Conservation (phyloP, 805 yeast species). For the Candida pseudofarinosa region DNA sequence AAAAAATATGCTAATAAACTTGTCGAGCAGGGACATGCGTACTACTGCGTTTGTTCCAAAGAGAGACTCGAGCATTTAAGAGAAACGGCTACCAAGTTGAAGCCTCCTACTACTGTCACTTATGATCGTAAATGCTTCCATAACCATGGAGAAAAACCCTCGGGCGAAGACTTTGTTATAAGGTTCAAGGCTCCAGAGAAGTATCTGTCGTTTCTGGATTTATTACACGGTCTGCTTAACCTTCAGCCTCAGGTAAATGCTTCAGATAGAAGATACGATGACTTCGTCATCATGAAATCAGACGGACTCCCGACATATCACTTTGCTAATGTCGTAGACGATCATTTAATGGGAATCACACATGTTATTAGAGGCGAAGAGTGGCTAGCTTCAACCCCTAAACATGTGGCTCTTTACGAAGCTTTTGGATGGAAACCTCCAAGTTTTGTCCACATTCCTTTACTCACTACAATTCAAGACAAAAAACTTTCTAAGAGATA, state of each 20-base stretch:
- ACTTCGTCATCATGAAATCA: constrained; percentile 84
- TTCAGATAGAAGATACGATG: constrained; percentile 77
- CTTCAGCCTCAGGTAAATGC: constrained; percentile 76
- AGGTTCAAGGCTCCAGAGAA: constrained; percentile 72
- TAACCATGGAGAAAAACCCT: constrained; percentile 22
- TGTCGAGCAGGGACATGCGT: constrained; percentile 67
- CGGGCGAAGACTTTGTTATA: constrained; percentile 43
- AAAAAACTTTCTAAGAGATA: constrained; percentile 83
- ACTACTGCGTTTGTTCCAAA: constrained; percentile 81
- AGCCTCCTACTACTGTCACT: constrained; percentile 88
- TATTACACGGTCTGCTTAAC: constrained; percentile 72
- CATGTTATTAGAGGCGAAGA: constrained; percentile 98
- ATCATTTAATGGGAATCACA: constrained; percentile 85
- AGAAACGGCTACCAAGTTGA: constrained; percentile 65
- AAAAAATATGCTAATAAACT: constrained; percentile 52
- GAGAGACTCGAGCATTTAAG: constrained; percentile 67
- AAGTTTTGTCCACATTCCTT: constrained; percentile 80
- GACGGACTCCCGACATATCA: constrained; percentile 96
- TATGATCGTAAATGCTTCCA: constrained; percentile 81
- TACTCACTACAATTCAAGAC: constrained; percentile 67
- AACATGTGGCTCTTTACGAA: constrained; percentile 79
- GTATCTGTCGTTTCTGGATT: constrained; percentile 67
- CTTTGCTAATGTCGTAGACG: constrained; percentile 93
- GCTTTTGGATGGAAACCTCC: constrained; percentile 90
- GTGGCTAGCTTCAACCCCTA: constrained; percentile 95